Base-by-base conservation (phyloP, 2,329 filamentous ascomycete genomes). In the Microsporum audouinii region DNA sequence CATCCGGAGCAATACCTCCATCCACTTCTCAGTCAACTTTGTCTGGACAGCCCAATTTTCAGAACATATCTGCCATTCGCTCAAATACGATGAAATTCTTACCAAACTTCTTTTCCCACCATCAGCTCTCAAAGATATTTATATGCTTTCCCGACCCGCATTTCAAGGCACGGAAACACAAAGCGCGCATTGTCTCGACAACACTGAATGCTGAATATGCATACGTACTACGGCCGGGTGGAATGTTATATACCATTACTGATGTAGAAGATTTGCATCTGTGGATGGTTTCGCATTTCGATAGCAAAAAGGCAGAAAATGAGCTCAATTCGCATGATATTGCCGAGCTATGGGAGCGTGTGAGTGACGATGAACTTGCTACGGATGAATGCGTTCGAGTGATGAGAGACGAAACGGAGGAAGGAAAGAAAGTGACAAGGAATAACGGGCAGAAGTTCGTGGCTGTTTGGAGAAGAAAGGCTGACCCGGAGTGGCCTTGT, bases 11-110 rank as follows among this genome's bases (percentile, higher is more conserved):
- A n/a, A 5, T 29, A 34, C 14, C 51, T 6, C 17, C 29, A 31
- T 31, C 51, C n/a, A 17, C 51, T 36, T 7, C 51, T n/a, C 31
- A 4, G 36, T 14, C 17, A 36, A 39, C 17, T 29, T 36, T 29
- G 2, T 31, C 29, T 14, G 33, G 17, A 29, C 62, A 23, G 27
- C 56, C 39, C 38, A 73, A 17, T 74, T 97, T 90, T 73, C 87
- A 95, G 71, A 99, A 99, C 73, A 87, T 92, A 60, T 86, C 88
- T 38, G 95, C 90, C 71, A 79, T 99, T 56, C 87, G 94, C 64
- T 89, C 89, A 66, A 99, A 99, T 77, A 89, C 90, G 3, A 99
- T 99, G 94, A 99, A 99, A 73, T 99, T 97, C 75, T 79, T 99
- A n/a, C 92, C 95, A 64, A 97, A 99, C 72, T 96, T 96, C 80